phyloP scores from a whole-genome alignment of 2,329 filamentous ascomycete species.

The Ilyonectria sp. region DNA sequence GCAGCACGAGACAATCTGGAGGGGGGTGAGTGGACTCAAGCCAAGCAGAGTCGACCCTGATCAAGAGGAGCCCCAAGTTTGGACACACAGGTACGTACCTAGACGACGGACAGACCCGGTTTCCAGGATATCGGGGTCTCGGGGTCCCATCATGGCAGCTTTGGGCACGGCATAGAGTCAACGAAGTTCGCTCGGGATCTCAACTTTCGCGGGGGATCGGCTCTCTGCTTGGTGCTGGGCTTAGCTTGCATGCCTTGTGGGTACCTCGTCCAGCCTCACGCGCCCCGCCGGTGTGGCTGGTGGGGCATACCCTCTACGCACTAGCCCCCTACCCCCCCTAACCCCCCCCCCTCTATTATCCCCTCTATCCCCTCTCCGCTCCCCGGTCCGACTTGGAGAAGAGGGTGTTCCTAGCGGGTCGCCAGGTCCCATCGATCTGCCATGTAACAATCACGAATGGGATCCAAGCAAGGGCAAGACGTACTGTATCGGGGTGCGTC shows the following conservation, averaged over 20 bases:
- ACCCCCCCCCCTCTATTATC: too few species aligned
- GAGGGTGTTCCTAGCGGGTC: background rate
- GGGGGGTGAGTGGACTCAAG: conserved; percentile 3
- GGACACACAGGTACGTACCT: background rate
- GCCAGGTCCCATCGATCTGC: background rate
- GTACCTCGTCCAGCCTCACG: conserved; percentile 24
- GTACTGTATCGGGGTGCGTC: background rate
- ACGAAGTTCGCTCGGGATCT: conserved; percentile 44
- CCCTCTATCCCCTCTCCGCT: background rate
- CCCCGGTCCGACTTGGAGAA: conserved; percentile 21
- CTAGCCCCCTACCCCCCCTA: background rate
- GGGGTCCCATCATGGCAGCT: conserved; percentile 27
- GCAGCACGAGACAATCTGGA: background rate
- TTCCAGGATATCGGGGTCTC: conserved; percentile 31
- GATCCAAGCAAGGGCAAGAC: background rate
- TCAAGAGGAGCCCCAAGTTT: background rate
- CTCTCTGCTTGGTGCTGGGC: conserved; percentile 4
- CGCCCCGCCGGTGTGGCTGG: conserved; percentile 6
- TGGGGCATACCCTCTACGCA: background rate
- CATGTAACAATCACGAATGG: background rate
- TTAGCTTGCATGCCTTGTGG: conserved; percentile 27
- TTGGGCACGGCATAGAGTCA: conserved; percentile 38
- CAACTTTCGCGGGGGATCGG: conserved; percentile 44
- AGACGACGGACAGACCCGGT: conserved; percentile 9
- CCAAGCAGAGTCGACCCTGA: background rate